Evolutionary conservation across 2,329 filamentous ascomycete species (phyloP).

Genomic region (Neophaeococcomyces aloes): DNA sequence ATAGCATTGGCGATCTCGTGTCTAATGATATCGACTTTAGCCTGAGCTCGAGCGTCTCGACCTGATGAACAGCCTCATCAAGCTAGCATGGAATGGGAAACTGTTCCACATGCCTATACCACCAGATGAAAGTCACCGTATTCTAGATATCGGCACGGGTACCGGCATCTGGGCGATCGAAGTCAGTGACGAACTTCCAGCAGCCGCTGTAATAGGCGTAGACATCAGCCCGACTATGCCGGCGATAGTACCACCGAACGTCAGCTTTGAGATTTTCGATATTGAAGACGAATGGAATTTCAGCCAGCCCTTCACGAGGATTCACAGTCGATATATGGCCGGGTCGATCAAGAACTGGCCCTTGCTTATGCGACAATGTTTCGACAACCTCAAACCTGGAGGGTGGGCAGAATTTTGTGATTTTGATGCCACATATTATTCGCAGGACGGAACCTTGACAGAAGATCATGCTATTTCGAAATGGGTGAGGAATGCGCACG

Average conservation of each 20-base stretch:
- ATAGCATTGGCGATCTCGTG: too few relatives aligned
- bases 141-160: conserved; percentile 49
- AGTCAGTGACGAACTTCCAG: conserved; percentile 42
- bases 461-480: conserved; percentile 10
- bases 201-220: conserved; percentile 27
- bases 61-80: conserved; percentile 10
- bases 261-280: conserved; percentile 64
- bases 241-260: conserved; percentile 52
- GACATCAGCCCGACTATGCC: conserved; percentile 31
- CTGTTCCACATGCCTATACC: conserved; percentile 23
- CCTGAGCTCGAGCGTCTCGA: conserved; percentile 7
- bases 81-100: conserved; percentile 11
- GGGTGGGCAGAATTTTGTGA: conserved; percentile 35
- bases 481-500: conserved; percentile 20
- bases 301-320: conserved; percentile 47
- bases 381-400: conserved; percentile 27
- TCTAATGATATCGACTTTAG: not conserved
- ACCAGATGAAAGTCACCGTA: conserved; percentile 26
- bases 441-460: too few relatives aligned
- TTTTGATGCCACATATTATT: conserved; percentile 21
- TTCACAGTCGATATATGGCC: conserved; percentile 49
- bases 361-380: conserved; percentile 18
- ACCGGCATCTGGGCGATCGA: conserved; percentile 60
- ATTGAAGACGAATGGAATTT: conserved; percentile 53
- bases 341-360: conserved; percentile 49